Base-by-base conservation (phyloP, 805 yeast species). In the Barnettozyma vustinii region DNA sequence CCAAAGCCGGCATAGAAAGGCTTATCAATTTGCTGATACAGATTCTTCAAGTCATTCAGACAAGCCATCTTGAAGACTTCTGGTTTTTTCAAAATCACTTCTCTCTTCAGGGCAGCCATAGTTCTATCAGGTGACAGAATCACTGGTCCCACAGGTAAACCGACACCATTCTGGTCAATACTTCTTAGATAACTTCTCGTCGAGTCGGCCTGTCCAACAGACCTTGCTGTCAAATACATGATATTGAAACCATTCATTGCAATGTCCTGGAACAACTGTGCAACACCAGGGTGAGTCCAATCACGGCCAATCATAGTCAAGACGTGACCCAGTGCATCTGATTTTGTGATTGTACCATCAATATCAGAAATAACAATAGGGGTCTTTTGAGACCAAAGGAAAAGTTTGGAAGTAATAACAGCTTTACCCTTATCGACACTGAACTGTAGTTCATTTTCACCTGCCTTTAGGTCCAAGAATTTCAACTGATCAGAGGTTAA, bases 61-160 rank as follows among this genome's bases (percentile, higher is more conserved):
- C 98, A 92, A 1, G 99, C 96, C 91, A 94, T 94, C 61, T 94
- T 94, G 74, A 94, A 94, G n/a, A 94, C 94, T 66, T 94, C 98
- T 0, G 99, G 99, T 62, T 92, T 92, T 56, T 91, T 88, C 61
- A 92, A 69, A 42, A 94, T 92, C 25, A 94, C 95, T 63, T 94
- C 99, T 54, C 99, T 76, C 58, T 79, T 78, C 47, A 94, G 70
- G 0, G 99, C 99, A 3, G 98, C 98, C 72, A 94, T 88, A 0
- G 98, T 92, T 57, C 99, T 69, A 67, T 94, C 99, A 0, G 99
- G 99, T 33, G 96, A 87, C 45, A 94, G 70, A 40, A 94, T 89
- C 12, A 94, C 99, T 0, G 99, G 99, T 0, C 99, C 99, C 6
- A 67, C 64, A 0, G 99, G 99, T 36, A 94, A 67, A 47, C 73